Evolutionary conservation across 2,329 filamentous ascomycete genomes (phyloP).

Genomic region (Ophiocordyceps camponoti-leonardi): DNA sequence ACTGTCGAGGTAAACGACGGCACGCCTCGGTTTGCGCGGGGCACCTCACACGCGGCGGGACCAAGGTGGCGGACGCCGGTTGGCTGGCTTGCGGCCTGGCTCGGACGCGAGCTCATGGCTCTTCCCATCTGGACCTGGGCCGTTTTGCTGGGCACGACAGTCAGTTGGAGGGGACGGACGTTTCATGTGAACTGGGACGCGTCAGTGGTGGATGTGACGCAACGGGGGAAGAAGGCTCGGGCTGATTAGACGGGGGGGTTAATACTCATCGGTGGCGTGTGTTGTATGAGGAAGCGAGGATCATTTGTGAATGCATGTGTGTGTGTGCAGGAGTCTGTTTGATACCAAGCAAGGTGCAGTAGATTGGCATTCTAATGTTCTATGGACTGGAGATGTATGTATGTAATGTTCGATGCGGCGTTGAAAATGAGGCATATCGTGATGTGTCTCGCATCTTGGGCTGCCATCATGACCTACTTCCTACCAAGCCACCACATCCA

Average conservation of each 20-base stretch:
- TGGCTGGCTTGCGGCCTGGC: slow-evolving; percentile 68
- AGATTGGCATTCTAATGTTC: no score
- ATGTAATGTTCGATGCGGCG: no score
- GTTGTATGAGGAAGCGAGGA: background rate
- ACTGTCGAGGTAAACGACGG: slow-evolving; percentile 54
- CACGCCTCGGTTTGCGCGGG: slow-evolving; percentile 57
- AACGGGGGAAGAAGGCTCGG: background rate
- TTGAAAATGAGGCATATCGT: no score
- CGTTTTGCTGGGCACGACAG: slow-evolving; percentile 71
- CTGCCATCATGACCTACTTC: no score
- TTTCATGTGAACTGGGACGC: slow-evolving; percentile 77
- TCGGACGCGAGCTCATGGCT: slow-evolving; percentile 67
- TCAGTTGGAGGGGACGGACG: slow-evolving; percentile 69
- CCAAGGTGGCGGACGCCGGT: slow-evolving; percentile 36
- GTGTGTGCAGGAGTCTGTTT: no score
- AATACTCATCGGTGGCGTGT: no score
- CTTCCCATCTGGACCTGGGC: slow-evolving; percentile 85
- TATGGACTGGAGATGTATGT: no score
- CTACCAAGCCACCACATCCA: no score
- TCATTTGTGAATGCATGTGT: no score
- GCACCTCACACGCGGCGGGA: slow-evolving; percentile 17
- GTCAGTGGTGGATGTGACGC: slow-evolving; percentile 41
- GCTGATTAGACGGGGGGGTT: background rate
- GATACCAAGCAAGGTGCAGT: no score
- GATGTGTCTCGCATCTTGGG: no score